phyloP scores from a whole-genome alignment of 164 flowering plant genomes.

The Warburgia ugandensis region DNA sequence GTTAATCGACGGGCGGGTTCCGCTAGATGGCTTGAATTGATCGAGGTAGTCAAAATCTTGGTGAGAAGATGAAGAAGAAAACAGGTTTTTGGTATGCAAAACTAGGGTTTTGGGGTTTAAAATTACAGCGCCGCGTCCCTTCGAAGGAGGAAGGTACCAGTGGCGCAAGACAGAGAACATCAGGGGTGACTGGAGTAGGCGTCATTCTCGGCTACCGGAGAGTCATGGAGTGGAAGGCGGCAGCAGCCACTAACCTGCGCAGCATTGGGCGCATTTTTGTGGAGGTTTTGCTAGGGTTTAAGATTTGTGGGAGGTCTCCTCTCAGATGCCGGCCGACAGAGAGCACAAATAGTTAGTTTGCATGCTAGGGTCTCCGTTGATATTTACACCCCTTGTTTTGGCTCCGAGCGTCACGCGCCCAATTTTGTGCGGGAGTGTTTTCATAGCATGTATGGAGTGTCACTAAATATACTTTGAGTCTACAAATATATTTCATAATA shows the following conservation, averaged over 20 bases:
- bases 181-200: conserved; percentile 6
- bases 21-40: conserved; percentile 36
- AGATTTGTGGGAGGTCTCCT: not conserved
- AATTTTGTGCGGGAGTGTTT: too few species aligned
- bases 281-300: not conserved
- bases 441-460: too few species aligned
- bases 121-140: conserved; percentile 12
- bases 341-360: too few species aligned
- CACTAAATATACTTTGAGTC: too few species aligned
- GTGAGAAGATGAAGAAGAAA: conserved; percentile 12
- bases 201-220: not conserved
- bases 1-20: conserved; percentile 17
- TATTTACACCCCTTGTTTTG: too few species aligned
- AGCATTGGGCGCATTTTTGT: conserved; percentile 3
- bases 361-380: too few species aligned
- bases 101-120: conserved; percentile 11
- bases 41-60: conserved; percentile 23
- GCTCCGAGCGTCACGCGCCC: too few species aligned
- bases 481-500: too few species aligned
- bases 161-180: conserved; percentile 27
- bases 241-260: not conserved
- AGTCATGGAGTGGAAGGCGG: not conserved
- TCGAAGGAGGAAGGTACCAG: conserved; percentile 10
- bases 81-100: conserved; percentile 1
- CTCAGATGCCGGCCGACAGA: too few species aligned